phyloP scores from a whole-genome alignment of 1,284 basidiomycete genomes.

The Cutaneotrichosporon sp. region DNA sequence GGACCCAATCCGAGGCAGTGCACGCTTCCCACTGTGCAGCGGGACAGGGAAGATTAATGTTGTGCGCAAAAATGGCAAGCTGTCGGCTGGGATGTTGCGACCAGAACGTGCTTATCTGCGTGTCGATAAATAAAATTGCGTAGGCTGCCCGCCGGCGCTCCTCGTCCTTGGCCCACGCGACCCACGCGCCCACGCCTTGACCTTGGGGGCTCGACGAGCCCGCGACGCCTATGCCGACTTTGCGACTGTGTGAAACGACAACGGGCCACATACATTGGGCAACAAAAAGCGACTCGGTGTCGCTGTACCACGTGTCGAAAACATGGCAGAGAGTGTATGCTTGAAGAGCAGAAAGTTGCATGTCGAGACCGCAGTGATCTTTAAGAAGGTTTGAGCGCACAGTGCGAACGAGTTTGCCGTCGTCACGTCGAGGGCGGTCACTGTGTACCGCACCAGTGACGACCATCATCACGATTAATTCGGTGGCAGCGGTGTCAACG shows the following conservation, averaged over 20 bases:
- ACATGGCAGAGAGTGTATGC: slow-evolving; percentile 43
- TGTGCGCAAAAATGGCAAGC: slow-evolving; percentile 46
- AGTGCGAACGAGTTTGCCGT: slow-evolving; percentile 23
- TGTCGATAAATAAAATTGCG: slow-evolving; percentile 44
- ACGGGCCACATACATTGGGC: slow-evolving; percentile 49
- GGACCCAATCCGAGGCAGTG: slow-evolving; percentile 37
- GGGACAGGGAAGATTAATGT: slow-evolving; percentile 38
- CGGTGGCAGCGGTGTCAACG: slow-evolving; percentile 30
- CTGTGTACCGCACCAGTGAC: slow-evolving; percentile 32
- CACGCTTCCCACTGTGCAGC: slow-evolving; percentile 40
- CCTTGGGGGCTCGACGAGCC: slow-evolving; percentile 19
- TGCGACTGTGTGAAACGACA: slow-evolving; percentile 43
- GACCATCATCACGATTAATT: slow-evolving; percentile 43
- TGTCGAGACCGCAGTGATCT: slow-evolving; percentile 37
- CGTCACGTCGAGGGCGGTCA: slow-evolving; percentile 11
- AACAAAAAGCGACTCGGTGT: slow-evolving; percentile 38
- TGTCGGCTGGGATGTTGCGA: slow-evolving; percentile 44
- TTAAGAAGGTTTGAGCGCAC: slow-evolving; percentile 40
- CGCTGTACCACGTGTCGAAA: slow-evolving; percentile 44
- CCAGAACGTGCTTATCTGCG: slow-evolving; percentile 46
- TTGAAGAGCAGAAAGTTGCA: slow-evolving; percentile 41
- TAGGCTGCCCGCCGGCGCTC: slow-evolving; percentile 46
- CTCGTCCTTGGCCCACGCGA: slow-evolving; percentile 44
- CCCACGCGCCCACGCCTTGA: slow-evolving; percentile 38
- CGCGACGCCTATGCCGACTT: slow-evolving; percentile 44